Percentiles rank a stretch among this genome's conserved stretches.
Evolutionary conservation across 768 basidiomycete species (phyloP).

Genomic region (Austroboletus eburneus): DNA sequence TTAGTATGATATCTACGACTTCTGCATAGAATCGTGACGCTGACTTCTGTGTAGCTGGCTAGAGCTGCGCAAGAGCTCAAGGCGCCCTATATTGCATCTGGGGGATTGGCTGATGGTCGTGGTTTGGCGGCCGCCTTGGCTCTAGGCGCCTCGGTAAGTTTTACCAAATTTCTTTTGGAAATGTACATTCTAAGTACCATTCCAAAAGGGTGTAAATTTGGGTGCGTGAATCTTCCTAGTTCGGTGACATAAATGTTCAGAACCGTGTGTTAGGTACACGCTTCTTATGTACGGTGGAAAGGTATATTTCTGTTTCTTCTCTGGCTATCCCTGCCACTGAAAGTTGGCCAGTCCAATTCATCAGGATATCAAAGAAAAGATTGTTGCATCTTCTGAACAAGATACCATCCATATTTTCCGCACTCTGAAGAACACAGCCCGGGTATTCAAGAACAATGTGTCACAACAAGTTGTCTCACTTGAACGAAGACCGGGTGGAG

Average conservation of each 20-base stretch:
- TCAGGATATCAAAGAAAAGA: conserved; percentile 85
- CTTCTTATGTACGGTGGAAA: conserved; percentile 90
- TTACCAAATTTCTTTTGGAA: neutral
- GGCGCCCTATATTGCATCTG: conserved; percentile 85
- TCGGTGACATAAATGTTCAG: neutral
- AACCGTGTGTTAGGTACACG: conserved; percentile 50
- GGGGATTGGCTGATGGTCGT: conserved; percentile 83
- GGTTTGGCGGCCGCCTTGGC: conserved; percentile 81
- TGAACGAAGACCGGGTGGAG: conserved; percentile 77
- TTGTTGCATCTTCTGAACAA: conserved; percentile 75
- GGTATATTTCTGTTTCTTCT: conserved; percentile 36
- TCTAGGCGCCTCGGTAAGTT: conserved; percentile 71
- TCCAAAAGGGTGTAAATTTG: conserved; percentile 78
- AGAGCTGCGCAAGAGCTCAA: conserved; percentile 81
- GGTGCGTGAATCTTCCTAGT: conserved; percentile 31
- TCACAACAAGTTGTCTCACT: conserved; percentile 80
- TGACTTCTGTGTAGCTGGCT: conserved; percentile 53
- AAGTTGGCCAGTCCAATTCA: conserved; percentile 68
- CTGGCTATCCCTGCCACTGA: neutral
- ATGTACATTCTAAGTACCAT: neutral
- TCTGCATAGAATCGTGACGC: neutral
- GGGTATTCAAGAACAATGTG: conserved; percentile 85
- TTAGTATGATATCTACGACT: conserved; percentile 44
- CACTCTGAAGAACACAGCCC: conserved; percentile 75
- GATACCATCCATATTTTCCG: conserved; percentile 91